Conservation (phyloP, 1,139 yeast genomes). For the Blastobotrys elegans region DNA sequence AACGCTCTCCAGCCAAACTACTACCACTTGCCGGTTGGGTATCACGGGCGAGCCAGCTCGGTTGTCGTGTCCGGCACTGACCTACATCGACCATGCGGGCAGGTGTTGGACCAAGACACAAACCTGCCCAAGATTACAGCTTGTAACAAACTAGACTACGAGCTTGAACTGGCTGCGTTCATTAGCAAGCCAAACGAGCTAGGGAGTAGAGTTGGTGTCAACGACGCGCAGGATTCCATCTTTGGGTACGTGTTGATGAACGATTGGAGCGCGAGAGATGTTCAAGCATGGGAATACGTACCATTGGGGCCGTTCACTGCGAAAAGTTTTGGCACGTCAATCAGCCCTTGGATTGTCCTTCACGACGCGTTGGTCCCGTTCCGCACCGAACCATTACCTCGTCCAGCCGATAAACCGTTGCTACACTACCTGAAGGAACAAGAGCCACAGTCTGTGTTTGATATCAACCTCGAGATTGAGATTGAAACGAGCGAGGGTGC, state of each 20-base stretch:
- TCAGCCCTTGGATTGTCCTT: slow-evolving; percentile 28
- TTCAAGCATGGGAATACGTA: slow-evolving; percentile 30
- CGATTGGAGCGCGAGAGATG: slow-evolving; percentile 29
- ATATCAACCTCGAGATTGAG: slow-evolving; percentile 20
- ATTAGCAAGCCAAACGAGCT: slow-evolving; percentile 21
- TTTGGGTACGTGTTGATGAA: slow-evolving; percentile 30
- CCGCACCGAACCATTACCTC: slow-evolving; percentile 13
- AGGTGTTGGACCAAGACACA: slow-evolving; percentile 18
- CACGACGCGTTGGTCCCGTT: slow-evolving; percentile 24
- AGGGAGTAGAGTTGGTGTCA: slow-evolving; percentile 22
- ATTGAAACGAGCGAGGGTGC: slow-evolving; percentile 17
- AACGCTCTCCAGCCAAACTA: slow-evolving; percentile 28
- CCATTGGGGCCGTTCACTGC: slow-evolving; percentile 30
- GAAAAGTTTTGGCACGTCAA: slow-evolving; percentile 27
- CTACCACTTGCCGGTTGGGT: slow-evolving; percentile 27
- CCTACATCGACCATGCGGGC: slow-evolving; percentile 27
- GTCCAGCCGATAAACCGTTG: slow-evolving; percentile 18
- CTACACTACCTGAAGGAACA: slow-evolving; percentile 22
- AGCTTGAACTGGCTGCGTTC: slow-evolving; percentile 27
- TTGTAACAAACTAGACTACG: slow-evolving; percentile 24
- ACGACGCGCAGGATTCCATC: slow-evolving; percentile 25
- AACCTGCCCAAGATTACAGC: slow-evolving; percentile 18
- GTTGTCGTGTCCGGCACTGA: slow-evolving; percentile 28
- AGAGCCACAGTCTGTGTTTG: slow-evolving; percentile 18
- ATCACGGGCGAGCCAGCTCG: slow-evolving; percentile 29